phyloP scores from a whole-genome alignment of 495 filamentous ascomycete species.

The Apodospora peruviana region DNA sequence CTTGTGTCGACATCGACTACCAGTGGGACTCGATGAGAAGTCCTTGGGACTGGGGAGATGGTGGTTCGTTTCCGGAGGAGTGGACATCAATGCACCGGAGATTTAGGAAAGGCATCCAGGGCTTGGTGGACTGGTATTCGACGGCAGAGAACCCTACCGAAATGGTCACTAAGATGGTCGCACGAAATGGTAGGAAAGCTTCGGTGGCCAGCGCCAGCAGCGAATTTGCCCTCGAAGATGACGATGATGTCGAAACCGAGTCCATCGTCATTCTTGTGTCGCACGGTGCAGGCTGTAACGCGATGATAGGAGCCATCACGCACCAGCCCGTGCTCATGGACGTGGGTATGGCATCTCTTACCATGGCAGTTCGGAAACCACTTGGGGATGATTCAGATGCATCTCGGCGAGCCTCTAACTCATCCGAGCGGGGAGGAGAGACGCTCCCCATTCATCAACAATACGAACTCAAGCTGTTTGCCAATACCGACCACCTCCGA shows the following conservation, averaged over 20 bases:
- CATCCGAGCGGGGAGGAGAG: slow-evolving; percentile 31
- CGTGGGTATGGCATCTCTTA: slow-evolving; percentile 83
- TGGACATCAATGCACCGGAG: slow-evolving; percentile 92
- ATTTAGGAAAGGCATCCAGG: slow-evolving; percentile 69
- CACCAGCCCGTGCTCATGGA: slow-evolving; percentile 85
- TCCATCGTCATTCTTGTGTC: slow-evolving; percentile 87
- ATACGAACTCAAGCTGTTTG: slow-evolving; percentile 72
- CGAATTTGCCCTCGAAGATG: slow-evolving; percentile 29
- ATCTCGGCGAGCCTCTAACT: slow-evolving; percentile 8
- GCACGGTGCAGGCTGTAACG: slow-evolving; percentile 97
- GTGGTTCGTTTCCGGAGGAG: slow-evolving; percentile 85
- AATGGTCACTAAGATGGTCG: slow-evolving; percentile 32
- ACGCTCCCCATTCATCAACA: slow-evolving; percentile 42
- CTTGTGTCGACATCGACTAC: slow-evolving; percentile 79
- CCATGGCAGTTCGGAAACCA: slow-evolving; percentile 74
- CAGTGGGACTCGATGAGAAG: slow-evolving; percentile 89
- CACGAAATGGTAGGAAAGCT: slow-evolving; percentile 17
- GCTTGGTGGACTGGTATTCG: slow-evolving; percentile 76
- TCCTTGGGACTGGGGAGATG: slow-evolving; percentile 74
- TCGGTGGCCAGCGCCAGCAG: slow-evolving; percentile 3
- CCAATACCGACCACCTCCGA: slow-evolving; percentile 76
- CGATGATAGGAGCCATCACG: slow-evolving; percentile 83
- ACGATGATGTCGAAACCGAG: slow-evolving; percentile 56
- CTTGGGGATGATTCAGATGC: slow-evolving; percentile 9
- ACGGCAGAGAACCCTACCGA: slow-evolving; percentile 44